These are phyloP conservation scores for Phytophthora palmivora DNA, from an alignment of 352 stramenopile species.

Conservation along the genomic window DNA sequence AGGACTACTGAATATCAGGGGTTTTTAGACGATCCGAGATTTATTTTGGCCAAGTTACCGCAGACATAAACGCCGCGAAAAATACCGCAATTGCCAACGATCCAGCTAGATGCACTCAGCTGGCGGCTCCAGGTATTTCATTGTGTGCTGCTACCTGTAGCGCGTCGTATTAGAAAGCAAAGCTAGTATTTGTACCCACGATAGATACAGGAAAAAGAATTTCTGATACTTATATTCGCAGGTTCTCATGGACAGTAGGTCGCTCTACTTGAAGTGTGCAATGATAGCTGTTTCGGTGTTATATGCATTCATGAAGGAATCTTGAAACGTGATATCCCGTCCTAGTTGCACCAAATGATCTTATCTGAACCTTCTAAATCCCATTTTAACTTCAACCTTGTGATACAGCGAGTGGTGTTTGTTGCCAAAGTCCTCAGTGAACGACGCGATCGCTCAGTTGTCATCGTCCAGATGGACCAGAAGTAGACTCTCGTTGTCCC, in stretches of 20 bases:
- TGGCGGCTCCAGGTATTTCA: constrained; percentile 8
- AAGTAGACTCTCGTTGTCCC: no score
- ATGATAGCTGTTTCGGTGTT: not conserved
- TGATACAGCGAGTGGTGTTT: no score
- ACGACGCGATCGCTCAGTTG: no score
- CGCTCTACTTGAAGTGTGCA: not conserved
- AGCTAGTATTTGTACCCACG: constrained; percentile 8
- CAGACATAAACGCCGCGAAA: constrained; percentile 25
- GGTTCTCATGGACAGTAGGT: not conserved
- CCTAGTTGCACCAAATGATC: no score
- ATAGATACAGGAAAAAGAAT: constrained; percentile 1
- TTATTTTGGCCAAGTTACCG: constrained; percentile 12
- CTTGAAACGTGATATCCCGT: no score
- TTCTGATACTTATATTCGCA: constrained; percentile 14
- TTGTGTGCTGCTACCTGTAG: not conserved
- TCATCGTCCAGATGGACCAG: no score
- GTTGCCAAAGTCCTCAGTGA: no score
- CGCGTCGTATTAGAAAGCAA: no score
- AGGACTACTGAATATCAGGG: constrained; percentile 12
- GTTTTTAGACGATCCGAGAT: constrained; percentile 1
- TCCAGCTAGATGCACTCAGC: no score
- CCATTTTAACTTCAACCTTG: not conserved
- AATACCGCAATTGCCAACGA: no score
- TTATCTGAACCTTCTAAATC: not conserved
- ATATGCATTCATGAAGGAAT: not conserved